These are phyloP conservation scores for Rhodomyrtus tomentosa DNA, from an alignment of 345 rosid genomes.

Conservation along the genomic window DNA sequence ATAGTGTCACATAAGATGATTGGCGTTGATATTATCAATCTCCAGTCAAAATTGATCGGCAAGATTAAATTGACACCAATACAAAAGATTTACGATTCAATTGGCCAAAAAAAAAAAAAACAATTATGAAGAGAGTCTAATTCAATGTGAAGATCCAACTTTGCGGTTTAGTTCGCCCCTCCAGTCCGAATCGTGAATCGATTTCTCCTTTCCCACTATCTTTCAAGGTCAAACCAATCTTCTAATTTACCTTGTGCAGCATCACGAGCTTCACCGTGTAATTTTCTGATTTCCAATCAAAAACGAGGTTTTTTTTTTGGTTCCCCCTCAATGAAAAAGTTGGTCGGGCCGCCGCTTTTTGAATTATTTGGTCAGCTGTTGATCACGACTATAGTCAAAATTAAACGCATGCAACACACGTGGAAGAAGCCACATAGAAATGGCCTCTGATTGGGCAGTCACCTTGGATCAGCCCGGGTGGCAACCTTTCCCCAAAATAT, in stretches of 20 bases:
- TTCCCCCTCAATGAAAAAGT: background rate
- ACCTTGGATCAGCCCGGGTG: background rate
- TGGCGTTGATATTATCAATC: no score
- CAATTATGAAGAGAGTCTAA: background rate
- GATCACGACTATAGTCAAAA: background rate
- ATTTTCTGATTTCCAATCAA: background rate
- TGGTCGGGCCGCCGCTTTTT: background rate
- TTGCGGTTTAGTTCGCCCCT: no score
- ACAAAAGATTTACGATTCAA: no score
- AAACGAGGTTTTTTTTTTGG: background rate
- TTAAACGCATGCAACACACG: accelerated
- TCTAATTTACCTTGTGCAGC: background rate
- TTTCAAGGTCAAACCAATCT: background rate
- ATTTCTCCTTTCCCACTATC: background rate
- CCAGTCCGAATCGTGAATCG: background rate
- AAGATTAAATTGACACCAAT: no score
- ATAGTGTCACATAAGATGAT: no score
- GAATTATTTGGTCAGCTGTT: background rate
- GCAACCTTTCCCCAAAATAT: background rate
- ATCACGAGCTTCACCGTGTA: background rate
- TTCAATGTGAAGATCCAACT: background rate
- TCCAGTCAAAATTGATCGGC: no score
- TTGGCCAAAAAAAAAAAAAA: background rate
- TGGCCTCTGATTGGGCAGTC: background rate
- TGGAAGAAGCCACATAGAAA: background rate